Base-by-base conservation (phyloP, 306 rosid species). In the Parietaria judaica region DNA sequence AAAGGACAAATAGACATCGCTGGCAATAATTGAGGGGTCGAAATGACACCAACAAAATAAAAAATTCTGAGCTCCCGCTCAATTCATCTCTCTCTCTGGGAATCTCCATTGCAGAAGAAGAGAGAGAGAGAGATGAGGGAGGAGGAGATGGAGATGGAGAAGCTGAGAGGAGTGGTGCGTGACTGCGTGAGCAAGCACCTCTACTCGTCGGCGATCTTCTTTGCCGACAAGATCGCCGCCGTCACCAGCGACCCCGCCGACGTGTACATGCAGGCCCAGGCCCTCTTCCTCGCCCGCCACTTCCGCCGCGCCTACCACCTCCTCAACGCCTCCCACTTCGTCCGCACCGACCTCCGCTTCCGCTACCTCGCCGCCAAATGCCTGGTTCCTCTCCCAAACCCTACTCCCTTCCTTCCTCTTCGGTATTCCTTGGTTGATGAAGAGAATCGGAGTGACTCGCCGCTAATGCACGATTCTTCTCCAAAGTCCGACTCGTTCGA, bases 321-420 rank as follows among this genome's bases (percentile, higher is more conserved):
- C 73, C 95, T 87, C 63, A 84, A 87, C 56, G 96, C 96, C 71
- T 91, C 96, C 64, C 78, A 81, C 83, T 85, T 91, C 45, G 95
- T 91, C 50, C 89, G 79, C 62, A 86, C 84, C 8, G 96, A 91
- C 75, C 98, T 89, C 60, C 88, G 96, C 0, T 92, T 92, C 70
- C 89, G 96, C 7, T 92, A 92, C 82, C 96, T 88, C 71, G 98
- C 98, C 38, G 95, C 96, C 59, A 84, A 92, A 60, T 92, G 98
- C 76, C 98, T 92, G 6, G 95, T 84, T 47, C 52, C 65, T 61
- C 3, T 41, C 12, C 53, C 53, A 49, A 16, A 38, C 63, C 36
- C 63, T 13, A 3, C 12, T 34, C 58, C n/a, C 12, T 16, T 36
- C 17, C 56, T 23, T 23, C 35, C 54, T 63, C 54, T 51, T 43